These are phyloP conservation scores for Ceratobasidium sp. DNA, from an alignment of 1,284 basidiomycete genomes.

Conservation along the genomic window DNA sequence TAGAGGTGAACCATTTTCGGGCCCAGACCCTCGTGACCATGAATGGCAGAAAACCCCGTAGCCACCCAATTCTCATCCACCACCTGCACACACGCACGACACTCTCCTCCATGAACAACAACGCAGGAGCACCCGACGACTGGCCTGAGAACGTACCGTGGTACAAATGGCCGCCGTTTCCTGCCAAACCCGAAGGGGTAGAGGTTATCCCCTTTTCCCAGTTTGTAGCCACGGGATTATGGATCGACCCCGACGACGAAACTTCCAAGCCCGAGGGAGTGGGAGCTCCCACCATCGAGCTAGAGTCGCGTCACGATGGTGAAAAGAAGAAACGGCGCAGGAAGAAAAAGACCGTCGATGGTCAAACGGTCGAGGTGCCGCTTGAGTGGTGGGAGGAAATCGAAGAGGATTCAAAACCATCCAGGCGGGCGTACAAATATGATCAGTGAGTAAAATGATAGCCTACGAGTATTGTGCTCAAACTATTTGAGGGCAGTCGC, in stretches of 20 bases:
- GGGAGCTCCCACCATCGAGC: constrained; percentile 21
- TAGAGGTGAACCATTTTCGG: too few relatives aligned
- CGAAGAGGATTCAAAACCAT: constrained; percentile 16
- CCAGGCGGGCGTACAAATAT: constrained; percentile 19
- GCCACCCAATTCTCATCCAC: constrained; percentile 31
- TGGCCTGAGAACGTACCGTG: constrained; percentile 27
- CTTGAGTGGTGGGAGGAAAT: constrained; percentile 42
- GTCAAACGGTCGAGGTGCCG: constrained; percentile 29
- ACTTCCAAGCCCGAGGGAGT: constrained; percentile 17
- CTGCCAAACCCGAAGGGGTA: constrained; percentile 36
- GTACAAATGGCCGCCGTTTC: constrained; percentile 42
- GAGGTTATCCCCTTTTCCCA: constrained; percentile 38
- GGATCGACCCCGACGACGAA: constrained; percentile 34
- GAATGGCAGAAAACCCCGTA: constrained; percentile 41
- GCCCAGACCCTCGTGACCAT: background rate
- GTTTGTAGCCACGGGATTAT: constrained; percentile 43
- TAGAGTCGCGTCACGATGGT: constrained; percentile 30
- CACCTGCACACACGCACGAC: background rate
- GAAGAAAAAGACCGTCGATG: constrained; percentile 35
- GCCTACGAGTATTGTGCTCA: too few relatives aligned
- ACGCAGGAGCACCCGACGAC: background rate
- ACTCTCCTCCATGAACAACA: constrained; percentile 12
- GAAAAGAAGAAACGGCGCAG: constrained; percentile 40
- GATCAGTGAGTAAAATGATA: constrained; percentile 24
- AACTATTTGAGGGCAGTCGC: background rate